phyloP scores from a whole-genome alignment of 176 grass and related monocot species.

The Elymus sibiricus region DNA sequence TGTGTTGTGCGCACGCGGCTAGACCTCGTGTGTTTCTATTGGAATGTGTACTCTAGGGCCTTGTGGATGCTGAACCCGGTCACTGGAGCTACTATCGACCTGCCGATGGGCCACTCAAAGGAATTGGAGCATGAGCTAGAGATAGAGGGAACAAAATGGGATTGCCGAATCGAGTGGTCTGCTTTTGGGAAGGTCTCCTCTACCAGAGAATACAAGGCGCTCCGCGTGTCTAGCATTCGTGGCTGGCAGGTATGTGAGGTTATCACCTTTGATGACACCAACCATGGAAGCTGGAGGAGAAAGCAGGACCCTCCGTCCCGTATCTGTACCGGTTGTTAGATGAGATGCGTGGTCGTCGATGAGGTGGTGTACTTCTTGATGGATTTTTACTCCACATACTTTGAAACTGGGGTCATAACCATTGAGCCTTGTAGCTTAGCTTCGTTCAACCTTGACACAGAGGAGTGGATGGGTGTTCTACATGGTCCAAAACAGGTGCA shows the following conservation, averaged over 20 bases:
- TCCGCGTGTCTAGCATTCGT: neutral
- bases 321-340: neutral
- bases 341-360: neutral
- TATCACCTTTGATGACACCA: neutral
- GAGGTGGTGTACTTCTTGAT: neutral
- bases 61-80: neutral
- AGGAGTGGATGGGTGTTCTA: neutral
- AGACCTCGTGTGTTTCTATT: neutral
- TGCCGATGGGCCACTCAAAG: neutral
- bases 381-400: neutral
- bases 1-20: neutral
- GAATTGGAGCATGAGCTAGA: neutral
- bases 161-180: neutral
- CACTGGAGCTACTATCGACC: neutral
- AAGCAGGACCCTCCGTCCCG: neutral
- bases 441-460: neutral
- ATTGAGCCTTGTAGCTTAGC: neutral
- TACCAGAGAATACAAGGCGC: conserved; percentile 1
- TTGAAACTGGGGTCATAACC: neutral
- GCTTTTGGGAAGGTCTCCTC: neutral
- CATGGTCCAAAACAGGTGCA: neutral
- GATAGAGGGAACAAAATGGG: neutral
- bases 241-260: neutral
- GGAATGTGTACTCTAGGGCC: neutral
- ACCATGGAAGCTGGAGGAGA: neutral